Conservation (phyloP, 148 eudicot genomes). For the Rhododendron henanense region DNA sequence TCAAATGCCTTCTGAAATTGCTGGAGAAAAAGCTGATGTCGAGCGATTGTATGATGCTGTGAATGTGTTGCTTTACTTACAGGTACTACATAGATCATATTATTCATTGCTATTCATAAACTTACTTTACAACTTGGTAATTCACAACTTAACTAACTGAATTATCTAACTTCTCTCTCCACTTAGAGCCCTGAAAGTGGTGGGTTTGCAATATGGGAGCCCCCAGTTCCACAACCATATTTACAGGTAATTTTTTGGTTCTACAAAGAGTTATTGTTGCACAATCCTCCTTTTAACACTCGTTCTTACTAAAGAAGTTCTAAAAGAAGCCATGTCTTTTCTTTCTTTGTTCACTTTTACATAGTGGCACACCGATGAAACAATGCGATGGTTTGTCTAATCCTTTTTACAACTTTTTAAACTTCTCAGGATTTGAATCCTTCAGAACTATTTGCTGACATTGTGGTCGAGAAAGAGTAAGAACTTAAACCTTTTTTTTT, state of each 20-base stretch:
- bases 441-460: conserved; percentile 44
- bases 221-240: conserved; percentile 32
- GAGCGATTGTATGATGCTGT: conserved; percentile 39
- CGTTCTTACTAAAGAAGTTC: neutral
- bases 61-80: conserved; percentile 30
- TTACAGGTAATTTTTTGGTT: conserved; percentile 26
- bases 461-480: conserved; percentile 42
- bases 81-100: conserved; percentile 12
- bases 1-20: conserved; percentile 34
- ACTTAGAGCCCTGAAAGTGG: conserved; percentile 35
- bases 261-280: neutral
- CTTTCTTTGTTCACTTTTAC: neutral
- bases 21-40: conserved; percentile 31
- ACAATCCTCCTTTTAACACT: neutral
- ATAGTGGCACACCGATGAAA: neutral
- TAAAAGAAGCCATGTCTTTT: neutral
- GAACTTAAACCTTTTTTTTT: neutral
- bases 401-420: neutral
- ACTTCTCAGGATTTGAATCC: conserved; percentile 35
- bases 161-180: neutral
- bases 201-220: conserved; percentile 48
- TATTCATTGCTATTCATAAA: neutral
- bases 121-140: neutral
- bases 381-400: neutral
- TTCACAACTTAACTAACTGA: neutral